Conservation (phyloP, 371 early-diverging fungal species). For the Rhizomucor pusillus region DNA sequence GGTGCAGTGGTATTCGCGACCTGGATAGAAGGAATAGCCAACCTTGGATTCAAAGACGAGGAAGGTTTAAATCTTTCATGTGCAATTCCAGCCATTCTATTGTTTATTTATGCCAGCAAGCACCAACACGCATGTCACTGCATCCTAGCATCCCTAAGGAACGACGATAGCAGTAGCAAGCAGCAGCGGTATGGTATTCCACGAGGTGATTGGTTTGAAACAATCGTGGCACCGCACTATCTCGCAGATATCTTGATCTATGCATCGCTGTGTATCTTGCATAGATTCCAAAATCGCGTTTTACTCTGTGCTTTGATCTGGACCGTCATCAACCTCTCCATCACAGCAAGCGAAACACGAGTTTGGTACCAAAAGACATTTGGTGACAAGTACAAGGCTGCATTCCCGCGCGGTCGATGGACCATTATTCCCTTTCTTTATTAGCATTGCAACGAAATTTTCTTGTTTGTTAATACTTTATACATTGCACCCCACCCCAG, state of each 20-base stretch:
- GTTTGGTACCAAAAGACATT: constrained; percentile 62
- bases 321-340: constrained; percentile 59
- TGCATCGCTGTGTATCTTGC: constrained; percentile 40
- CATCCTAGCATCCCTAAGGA: constrained; percentile 61
- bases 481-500: too few relatives aligned
- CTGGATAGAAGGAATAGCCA: constrained; percentile 41
- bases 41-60: constrained; percentile 8
- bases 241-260: constrained; percentile 76
- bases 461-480: too few relatives aligned
- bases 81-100: constrained; percentile 12
- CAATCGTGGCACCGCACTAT: constrained; percentile 69
- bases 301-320: constrained; percentile 50
- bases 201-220: constrained; percentile 70
- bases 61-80: neutral
- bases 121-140: constrained; percentile 69
- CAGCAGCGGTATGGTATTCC: constrained; percentile 53
- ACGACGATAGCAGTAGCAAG: neutral
- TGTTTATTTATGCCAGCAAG: constrained; percentile 52
- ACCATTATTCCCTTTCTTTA: constrained; percentile 45
- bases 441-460: constrained; percentile 12
- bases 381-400: constrained; percentile 27
- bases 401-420: constrained; percentile 35
- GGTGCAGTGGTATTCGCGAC: constrained; percentile 48
- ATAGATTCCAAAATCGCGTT: constrained; percentile 23
- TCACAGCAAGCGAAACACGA: constrained; percentile 62